A percentile compares a stretch with the other conserved stretches of the same genome.
phyloP scores from a whole-genome alignment of 177 flowering plant species.

The Vitis hybrid region DNA sequence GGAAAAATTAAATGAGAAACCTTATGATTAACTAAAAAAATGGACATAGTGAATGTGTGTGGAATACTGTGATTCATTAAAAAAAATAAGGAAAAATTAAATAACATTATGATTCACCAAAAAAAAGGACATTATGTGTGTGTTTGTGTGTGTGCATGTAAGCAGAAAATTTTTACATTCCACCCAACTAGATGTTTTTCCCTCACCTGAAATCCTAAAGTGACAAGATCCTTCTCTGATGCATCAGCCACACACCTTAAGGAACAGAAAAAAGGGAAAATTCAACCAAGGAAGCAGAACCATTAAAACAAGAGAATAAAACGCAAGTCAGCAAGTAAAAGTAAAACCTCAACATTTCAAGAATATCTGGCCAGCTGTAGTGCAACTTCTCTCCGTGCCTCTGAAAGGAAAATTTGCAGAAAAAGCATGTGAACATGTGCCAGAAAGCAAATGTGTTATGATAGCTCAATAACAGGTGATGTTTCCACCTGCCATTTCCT shows the following conservation, averaged over 20 bases:
- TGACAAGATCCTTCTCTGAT: constrained; percentile 86
- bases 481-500: too few species aligned
- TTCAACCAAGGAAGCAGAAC: background rate
- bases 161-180: too few species aligned
- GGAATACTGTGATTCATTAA: too few species aligned
- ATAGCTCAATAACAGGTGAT: too few species aligned
- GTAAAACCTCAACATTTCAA: constrained; percentile 84
- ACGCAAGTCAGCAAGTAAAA: constrained; percentile 1
- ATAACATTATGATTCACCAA: too few species aligned
- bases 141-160: too few species aligned
- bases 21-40: too few species aligned
- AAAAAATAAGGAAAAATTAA: too few species aligned
- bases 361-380: constrained; percentile 88
- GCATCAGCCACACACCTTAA: constrained; percentile 84
- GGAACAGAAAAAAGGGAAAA: constrained; percentile 3
- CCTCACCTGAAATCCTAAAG: constrained; percentile 91
- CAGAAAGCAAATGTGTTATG: background rate
- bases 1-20: too few species aligned
- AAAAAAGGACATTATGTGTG: too few species aligned
- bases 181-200: background rate
- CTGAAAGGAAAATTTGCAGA: constrained; percentile 33
- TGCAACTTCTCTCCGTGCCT: constrained; percentile 89
- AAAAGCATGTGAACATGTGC: constrained; percentile 1
- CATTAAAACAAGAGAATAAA: background rate
- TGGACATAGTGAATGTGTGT: too few species aligned